These are phyloP conservation scores for Kodamaea ohmeri DNA, from an alignment of 1,139 yeast species.

Conservation along the genomic window DNA sequence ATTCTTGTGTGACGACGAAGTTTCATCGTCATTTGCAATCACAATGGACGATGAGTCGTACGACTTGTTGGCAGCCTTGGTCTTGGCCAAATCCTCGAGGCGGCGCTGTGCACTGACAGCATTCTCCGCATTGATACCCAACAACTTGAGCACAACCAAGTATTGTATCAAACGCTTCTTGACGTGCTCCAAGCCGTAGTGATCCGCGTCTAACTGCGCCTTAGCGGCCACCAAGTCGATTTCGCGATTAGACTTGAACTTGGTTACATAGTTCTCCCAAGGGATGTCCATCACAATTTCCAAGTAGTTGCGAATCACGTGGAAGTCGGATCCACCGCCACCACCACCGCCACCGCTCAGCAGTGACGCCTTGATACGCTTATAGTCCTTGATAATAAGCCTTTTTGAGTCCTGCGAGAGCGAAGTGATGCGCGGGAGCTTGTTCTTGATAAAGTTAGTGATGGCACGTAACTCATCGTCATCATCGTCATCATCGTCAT, in stretches of 20 bases:
- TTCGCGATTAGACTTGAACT: conserved; percentile 39
- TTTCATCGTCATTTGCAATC: conserved; percentile 40
- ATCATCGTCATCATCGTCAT: conserved; percentile 38
- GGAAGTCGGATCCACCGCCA: conserved; percentile 61
- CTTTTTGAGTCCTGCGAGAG: conserved; percentile 51
- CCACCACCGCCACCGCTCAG: conserved; percentile 45
- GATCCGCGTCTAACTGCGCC: conserved; percentile 68
- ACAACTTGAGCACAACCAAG: conserved; percentile 70
- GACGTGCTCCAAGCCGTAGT: conserved; percentile 79
- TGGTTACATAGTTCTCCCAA: conserved; percentile 47
- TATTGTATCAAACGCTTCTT: conserved; percentile 81
- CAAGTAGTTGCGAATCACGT: conserved; percentile 66
- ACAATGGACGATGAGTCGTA: conserved; percentile 21
- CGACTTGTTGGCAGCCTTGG: conserved; percentile 3
- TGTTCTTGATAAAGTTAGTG: conserved; percentile 44
- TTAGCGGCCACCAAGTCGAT: conserved; percentile 57
- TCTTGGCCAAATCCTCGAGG: conserved; percentile 12
- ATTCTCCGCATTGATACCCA: conserved; percentile 43
- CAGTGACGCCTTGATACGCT: conserved; percentile 54
- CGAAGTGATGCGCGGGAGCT: conserved; percentile 41
- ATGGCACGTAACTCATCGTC: conserved; percentile 47
- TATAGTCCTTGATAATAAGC: conserved; percentile 60
- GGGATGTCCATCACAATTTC: conserved; percentile 72
- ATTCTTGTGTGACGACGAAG: conserved; percentile 26
- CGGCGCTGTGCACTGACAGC: conserved; percentile 16